Percentiles rank a stretch among this genome's conserved stretches.
phyloP scores from a whole-genome alignment of 441 rosid genomes.

The Syzygium syzygioides region DNA sequence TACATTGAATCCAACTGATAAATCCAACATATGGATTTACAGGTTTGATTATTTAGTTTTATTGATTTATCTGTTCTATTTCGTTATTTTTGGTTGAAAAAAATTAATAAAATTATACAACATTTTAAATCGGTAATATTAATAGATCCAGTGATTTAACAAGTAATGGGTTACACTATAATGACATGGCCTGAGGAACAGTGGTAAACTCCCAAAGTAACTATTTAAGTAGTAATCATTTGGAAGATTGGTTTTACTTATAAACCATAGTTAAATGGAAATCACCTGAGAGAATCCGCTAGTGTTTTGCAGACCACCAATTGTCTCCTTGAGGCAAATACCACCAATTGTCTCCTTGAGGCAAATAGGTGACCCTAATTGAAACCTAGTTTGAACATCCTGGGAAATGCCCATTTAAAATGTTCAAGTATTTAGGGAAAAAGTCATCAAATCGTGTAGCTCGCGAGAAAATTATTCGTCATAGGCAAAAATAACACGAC shows the following conservation, averaged over 20 bases:
- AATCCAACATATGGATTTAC: neutral
- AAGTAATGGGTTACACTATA: neutral
- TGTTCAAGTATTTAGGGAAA: accelerated
- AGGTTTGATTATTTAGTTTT: accelerated
- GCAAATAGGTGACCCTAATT: neutral
- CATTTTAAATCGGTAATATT: neutral
- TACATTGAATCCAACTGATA: neutral
- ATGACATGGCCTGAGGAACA: neutral
- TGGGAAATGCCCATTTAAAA: neutral
- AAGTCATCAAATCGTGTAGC: neutral
- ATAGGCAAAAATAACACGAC: neutral
- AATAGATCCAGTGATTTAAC: neutral
- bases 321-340: neutral
- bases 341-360: neutral
- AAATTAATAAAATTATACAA: neutral
- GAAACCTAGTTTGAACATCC: neutral
- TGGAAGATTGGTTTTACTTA: neutral
- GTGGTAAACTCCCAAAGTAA: neutral
- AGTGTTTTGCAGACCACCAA: neutral
- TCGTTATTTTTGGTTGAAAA: neutral
- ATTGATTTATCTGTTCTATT: neutral
- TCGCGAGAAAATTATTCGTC: accelerated
- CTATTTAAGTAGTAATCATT: neutral
- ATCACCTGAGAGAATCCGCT: neutral
- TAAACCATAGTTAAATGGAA: neutral